These are phyloP conservation scores for Turritis glabra DNA, from an alignment of 345 rosid genomes.

Conservation along the genomic window DNA sequence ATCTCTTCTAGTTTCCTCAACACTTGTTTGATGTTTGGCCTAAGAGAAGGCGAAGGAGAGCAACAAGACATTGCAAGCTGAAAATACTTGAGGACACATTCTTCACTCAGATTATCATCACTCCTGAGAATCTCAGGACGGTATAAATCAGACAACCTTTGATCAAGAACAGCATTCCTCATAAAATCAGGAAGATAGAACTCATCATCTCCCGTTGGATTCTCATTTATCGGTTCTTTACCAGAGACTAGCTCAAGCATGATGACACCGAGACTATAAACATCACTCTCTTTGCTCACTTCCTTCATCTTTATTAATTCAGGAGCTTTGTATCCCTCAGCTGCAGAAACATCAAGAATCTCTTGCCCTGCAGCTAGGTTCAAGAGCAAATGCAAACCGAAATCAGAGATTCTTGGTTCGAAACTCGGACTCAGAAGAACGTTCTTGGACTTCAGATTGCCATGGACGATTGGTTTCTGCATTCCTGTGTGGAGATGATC, in stretches of 20 bases:
- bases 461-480: conserved; percentile 63
- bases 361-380: conserved; percentile 68
- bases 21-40: conserved; percentile 73
- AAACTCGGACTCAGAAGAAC: conserved; percentile 55
- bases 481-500: conserved; percentile 76
- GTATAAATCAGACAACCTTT: conserved; percentile 58
- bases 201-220: conserved; percentile 65
- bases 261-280: conserved; percentile 74
- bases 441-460: conserved; percentile 84
- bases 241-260: conserved; percentile 83
- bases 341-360: conserved; percentile 75
- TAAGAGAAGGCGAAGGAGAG: conserved; percentile 82
- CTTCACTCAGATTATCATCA: conserved; percentile 51
- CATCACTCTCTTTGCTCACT: conserved; percentile 64
- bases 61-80: conserved; percentile 88
- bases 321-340: conserved; percentile 91
- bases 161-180: conserved; percentile 65
- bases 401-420: conserved; percentile 67
- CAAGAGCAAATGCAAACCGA: conserved; percentile 65
- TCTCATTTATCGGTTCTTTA: conserved; percentile 63
- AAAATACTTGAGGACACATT: conserved; percentile 59
- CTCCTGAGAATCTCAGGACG: conserved; percentile 62
- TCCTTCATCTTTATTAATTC: conserved; percentile 87
- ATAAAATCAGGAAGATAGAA: conserved; percentile 63
- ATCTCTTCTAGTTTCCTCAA: conserved; percentile 70